These are phyloP conservation scores for Fagus sylvatica DNA, from an alignment of 306 rosid species.

Conservation along the genomic window DNA sequence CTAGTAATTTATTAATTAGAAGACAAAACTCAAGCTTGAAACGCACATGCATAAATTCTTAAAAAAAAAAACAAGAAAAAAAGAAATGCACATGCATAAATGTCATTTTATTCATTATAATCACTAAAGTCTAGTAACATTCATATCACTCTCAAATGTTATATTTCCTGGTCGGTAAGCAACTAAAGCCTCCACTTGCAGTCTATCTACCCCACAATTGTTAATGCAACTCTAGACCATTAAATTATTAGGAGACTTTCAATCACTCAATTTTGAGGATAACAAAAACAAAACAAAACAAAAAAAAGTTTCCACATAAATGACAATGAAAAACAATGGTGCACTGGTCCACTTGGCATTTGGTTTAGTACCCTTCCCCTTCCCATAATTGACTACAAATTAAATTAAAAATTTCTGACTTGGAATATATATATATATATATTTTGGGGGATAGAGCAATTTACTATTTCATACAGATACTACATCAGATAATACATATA, in stretches of 20 bases:
- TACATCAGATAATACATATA: not conserved
- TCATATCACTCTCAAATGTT: not conserved
- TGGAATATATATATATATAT: too few relatives aligned
- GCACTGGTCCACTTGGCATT: too few relatives aligned
- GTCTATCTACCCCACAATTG: not conserved
- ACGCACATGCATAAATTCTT: too few relatives aligned
- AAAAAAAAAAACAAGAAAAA: too few relatives aligned
- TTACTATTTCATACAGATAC: not conserved
- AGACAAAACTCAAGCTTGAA: too few relatives aligned
- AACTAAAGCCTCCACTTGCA: not conserved
- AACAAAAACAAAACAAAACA: not conserved
- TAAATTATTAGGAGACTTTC: not conserved
- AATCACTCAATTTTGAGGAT: not conserved
- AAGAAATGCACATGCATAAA: too few relatives aligned
- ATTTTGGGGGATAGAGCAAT: not conserved
- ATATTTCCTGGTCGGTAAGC: not conserved
- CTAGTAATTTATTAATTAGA: too few relatives aligned
- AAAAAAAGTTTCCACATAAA: not conserved
- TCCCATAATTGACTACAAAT: too few relatives aligned
- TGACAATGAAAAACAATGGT: not conserved
- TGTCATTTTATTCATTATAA: not conserved
- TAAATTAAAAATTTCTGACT: too few relatives aligned
- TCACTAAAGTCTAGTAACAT: not conserved
- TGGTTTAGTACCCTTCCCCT: too few relatives aligned
- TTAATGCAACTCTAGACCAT: not conserved